These are phyloP conservation scores for Elongisporangium prolatum DNA, from an alignment of 352 stramenopile genomes.

Conservation along the genomic window DNA sequence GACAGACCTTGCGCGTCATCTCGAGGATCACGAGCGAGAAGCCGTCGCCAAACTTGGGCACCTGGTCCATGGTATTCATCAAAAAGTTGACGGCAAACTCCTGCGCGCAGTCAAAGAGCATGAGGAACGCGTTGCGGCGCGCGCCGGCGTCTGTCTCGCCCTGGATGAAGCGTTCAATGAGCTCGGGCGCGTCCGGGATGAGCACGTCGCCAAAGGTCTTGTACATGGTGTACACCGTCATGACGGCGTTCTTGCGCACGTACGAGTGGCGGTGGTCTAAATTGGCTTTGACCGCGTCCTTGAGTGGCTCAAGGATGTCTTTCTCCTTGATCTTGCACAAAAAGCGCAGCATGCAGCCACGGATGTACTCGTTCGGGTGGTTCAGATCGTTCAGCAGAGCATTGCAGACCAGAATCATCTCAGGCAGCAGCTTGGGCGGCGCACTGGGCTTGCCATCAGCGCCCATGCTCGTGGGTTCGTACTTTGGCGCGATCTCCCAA, in stretches of 20 bases:
- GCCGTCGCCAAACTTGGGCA: constrained; percentile 93
- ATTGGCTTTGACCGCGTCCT: constrained; percentile 93
- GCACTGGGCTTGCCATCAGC: constrained; percentile 24
- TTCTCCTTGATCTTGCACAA: constrained; percentile 99
- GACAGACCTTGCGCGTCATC: constrained; percentile 97
- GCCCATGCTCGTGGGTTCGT: constrained; percentile 59
- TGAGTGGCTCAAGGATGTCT: constrained; percentile 90
- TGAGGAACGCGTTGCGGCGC: constrained; percentile 98
- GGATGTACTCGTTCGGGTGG: constrained; percentile 99
- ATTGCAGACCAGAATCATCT: constrained; percentile 99
- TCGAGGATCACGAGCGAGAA: constrained; percentile 99
- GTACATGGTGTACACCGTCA: constrained; percentile 98
- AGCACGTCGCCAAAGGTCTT: constrained; percentile 93
- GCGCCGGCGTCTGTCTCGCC: constrained; percentile 94
- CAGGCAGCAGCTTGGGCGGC: constrained; percentile 94
- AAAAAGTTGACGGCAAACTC: constrained; percentile 97
- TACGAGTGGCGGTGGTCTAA: constrained; percentile 98
- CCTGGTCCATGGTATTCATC: constrained; percentile 95
- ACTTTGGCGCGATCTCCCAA: constrained; percentile 98
- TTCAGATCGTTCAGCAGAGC: constrained; percentile 99
- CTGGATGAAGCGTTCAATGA: constrained; percentile 95
- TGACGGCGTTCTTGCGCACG: constrained; percentile 98
- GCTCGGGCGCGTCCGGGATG: constrained; percentile 97
- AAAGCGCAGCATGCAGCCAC: constrained; percentile 98
- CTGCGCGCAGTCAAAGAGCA: constrained; percentile 99